These are phyloP conservation scores for Paraphoma sp. DNA, from an alignment of 2,329 filamentous ascomycete species.

Conservation along the genomic window DNA sequence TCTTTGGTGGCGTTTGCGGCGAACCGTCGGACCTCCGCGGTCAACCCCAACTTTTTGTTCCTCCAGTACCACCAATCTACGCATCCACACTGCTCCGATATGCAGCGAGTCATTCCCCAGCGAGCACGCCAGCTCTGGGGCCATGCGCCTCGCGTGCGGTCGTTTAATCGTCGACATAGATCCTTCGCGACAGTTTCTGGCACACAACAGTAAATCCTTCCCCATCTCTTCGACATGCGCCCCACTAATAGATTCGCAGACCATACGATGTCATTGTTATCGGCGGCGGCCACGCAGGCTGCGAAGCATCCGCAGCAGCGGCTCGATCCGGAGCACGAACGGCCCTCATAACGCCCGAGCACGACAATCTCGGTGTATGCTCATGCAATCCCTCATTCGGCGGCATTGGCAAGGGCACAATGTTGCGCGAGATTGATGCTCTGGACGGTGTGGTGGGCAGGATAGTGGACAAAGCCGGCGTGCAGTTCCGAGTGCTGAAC, in stretches of 20 bases:
- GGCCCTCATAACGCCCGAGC: slow-evolving; percentile 84
- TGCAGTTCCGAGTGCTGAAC: slow-evolving; percentile 94
- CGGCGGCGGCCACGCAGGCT: slow-evolving; percentile 92
- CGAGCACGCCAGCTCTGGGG: slow-evolving; percentile 54
- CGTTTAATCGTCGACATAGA: slow-evolving; percentile 43
- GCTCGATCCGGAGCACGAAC: slow-evolving; percentile 88
- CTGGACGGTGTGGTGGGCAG: slow-evolving; percentile 87
- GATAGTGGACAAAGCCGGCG: slow-evolving; percentile 89
- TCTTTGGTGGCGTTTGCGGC: slow-evolving; percentile 12
- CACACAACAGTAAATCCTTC: slow-evolving; percentile 30
- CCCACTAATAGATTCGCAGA: slow-evolving; percentile 51
- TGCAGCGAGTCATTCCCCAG: slow-evolving; percentile 34
- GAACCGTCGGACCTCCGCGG: slow-evolving; percentile 18
- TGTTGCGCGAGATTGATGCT: slow-evolving; percentile 93
- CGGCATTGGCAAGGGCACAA: slow-evolving; percentile 97
- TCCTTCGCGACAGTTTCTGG: slow-evolving; percentile 55
- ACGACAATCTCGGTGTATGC: slow-evolving; percentile 90
- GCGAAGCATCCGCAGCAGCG: slow-evolving; percentile 90
- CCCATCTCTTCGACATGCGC: background rate
- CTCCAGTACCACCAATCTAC: background rate
- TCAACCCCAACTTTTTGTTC: slow-evolving; percentile 15
- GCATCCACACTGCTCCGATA: slow-evolving; percentile 5
- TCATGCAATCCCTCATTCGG: slow-evolving; percentile 98
- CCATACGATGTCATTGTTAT: slow-evolving; percentile 93
- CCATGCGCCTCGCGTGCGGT: slow-evolving; percentile 56